These are phyloP conservation scores for Actinomucor elegans DNA, from an alignment of 371 early-diverging fungal genomes.

Conservation along the genomic window DNA sequence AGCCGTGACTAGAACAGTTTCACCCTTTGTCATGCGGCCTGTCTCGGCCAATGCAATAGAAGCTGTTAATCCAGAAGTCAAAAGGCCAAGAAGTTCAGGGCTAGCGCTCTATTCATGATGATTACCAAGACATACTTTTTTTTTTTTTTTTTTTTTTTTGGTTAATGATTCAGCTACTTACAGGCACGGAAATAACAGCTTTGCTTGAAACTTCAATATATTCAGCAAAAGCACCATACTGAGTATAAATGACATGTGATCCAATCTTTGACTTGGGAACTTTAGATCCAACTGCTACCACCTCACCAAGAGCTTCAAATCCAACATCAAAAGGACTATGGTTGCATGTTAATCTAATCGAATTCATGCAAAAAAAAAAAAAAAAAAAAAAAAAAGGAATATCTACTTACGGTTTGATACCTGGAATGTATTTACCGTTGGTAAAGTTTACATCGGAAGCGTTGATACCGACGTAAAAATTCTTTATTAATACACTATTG, in stretches of 20 bases:
- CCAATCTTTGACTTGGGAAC: constrained; percentile 42
- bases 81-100: constrained; percentile 44
- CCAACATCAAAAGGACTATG: constrained; percentile 63
- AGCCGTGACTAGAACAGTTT: constrained; percentile 45
- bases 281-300: constrained; percentile 47
- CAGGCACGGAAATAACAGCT: constrained; percentile 44
- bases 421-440: constrained; percentile 59
- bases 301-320: constrained; percentile 57
- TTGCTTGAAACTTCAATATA: constrained; percentile 31
- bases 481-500: constrained; percentile 44
- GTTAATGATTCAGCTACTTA: no score
- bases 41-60: constrained; percentile 41
- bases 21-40: constrained; percentile 36
- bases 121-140: no score
- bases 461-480: constrained; percentile 56
- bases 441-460: constrained; percentile 63
- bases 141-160: no score
- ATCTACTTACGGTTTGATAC: constrained; percentile 56
- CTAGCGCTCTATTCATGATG: constrained; percentile 21
- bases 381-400: no score
- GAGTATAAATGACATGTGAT: constrained; percentile 27
- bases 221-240: constrained; percentile 61
- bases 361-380: no score
- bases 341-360: no score
- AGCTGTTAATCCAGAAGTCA: constrained; percentile 59